A percentile compares a stretch with the other conserved stretches of the same genome.
These are phyloP conservation scores for Geotrichum reessii DNA, from an alignment of 1,139 yeast species.

Conservation along the genomic window DNA sequence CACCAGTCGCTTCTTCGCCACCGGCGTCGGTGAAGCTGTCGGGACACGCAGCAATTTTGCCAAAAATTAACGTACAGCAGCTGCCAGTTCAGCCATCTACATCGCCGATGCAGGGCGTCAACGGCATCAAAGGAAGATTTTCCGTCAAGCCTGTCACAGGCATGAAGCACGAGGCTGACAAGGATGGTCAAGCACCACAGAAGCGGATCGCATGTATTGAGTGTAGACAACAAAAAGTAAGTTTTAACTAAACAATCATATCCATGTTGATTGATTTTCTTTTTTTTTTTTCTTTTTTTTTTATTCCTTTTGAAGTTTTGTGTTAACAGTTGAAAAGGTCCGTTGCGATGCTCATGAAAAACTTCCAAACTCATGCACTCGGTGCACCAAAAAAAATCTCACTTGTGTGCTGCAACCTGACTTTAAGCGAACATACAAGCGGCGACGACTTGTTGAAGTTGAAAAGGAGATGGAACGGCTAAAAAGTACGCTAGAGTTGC, in stretches of 20 bases:
- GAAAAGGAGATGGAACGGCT: conserved; percentile 72
- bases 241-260: neutral
- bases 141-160: neutral
- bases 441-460: conserved; percentile 69
- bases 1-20: neutral
- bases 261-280: neutral
- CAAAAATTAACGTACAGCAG: neutral
- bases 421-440: conserved; percentile 80
- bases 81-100: neutral
- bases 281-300: neutral
- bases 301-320: neutral
- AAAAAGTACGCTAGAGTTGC: conserved; percentile 48
- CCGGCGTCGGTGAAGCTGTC: neutral
- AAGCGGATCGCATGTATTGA: conserved; percentile 88
- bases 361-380: conserved; percentile 74
- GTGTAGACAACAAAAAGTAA: conserved; percentile 83
- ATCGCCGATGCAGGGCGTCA: neutral
- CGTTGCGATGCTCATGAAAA: conserved; percentile 80
- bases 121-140: neutral
- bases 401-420: conserved; percentile 70
- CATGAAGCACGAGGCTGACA: neutral
- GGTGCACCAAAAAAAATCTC: conserved; percentile 67
- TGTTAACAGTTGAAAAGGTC: conserved; percentile 32
- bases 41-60: neutral
- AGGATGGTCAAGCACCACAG: neutral